phyloP scores from a whole-genome alignment of 1,284 basidiomycete genomes.

The Leccinum griseonigrum region DNA sequence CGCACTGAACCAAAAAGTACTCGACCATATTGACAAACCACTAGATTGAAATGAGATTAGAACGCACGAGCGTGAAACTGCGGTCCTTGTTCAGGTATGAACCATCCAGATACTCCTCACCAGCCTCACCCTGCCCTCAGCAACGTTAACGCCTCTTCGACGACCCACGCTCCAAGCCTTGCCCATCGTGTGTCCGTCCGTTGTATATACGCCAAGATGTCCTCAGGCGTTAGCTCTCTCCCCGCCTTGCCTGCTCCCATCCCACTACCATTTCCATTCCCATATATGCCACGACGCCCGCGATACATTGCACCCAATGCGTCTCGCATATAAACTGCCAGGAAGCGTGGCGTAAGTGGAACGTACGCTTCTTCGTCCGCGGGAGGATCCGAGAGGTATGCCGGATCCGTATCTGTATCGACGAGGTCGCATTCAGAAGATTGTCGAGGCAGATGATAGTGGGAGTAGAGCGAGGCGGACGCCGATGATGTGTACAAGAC shows the following conservation, averaged over 20 bases:
- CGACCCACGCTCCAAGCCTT: conserved; percentile 56
- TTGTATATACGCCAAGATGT: conserved; percentile 45
- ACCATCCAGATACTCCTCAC: background rate
- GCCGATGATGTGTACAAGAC: conserved; percentile 15
- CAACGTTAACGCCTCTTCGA: conserved; percentile 52
- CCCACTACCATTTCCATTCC: conserved; percentile 1
- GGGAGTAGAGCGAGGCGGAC: conserved; percentile 25
- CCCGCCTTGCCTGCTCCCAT: background rate
- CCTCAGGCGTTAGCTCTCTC: conserved; percentile 42
- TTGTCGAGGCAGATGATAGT: conserved; percentile 22
- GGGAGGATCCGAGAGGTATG: conserved; percentile 58
- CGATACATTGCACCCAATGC: conserved; percentile 39
- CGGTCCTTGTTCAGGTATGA: background rate
- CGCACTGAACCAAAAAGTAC: background rate
- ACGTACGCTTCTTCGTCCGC: conserved; percentile 56
- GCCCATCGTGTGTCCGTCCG: conserved; percentile 60
- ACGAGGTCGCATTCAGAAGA: background rate
- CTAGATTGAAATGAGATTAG: background rate
- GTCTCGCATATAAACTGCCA: conserved; percentile 47
- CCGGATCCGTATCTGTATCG: conserved; percentile 38
- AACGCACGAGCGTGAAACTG: background rate
- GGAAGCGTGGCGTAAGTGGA: conserved; percentile 50
- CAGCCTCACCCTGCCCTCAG: conserved; percentile 6
- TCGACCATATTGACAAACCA: background rate
- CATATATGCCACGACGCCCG: conserved; percentile 1